Percentiles rank a stretch among this genome's conserved stretches.
phyloP scores from a whole-genome alignment of 768 basidiomycete species.

The Pisolithus orientalis region DNA sequence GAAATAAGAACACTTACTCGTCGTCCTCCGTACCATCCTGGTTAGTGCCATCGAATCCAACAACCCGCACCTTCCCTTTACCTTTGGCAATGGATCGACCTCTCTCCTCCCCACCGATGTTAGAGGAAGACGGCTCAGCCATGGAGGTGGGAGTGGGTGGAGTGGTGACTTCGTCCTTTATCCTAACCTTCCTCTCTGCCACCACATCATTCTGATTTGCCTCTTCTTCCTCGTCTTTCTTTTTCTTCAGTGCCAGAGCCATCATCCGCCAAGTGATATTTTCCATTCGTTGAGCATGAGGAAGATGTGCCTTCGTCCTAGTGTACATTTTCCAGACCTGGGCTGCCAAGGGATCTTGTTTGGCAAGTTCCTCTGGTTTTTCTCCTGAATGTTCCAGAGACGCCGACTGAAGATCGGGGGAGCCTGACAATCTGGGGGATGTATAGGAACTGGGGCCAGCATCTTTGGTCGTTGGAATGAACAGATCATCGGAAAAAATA shows the following conservation, averaged over 20 bases:
- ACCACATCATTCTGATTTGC: slow-evolving; percentile 5
- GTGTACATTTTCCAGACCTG: slow-evolving; percentile 98
- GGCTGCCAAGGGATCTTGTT: slow-evolving; percentile 86
- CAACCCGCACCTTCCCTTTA: slow-evolving; percentile 68
- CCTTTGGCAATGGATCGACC: slow-evolving; percentile 78
- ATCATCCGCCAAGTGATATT: slow-evolving; percentile 99
- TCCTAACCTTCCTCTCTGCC: slow-evolving; percentile 6
- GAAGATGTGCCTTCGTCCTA: slow-evolving; percentile 80
- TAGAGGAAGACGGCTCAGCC: slow-evolving; percentile 1
- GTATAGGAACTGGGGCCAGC: slow-evolving; percentile 48
- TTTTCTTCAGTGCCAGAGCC: slow-evolving; percentile 89
- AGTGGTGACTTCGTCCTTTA: slow-evolving; percentile 17
- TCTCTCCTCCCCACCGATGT: slow-evolving; percentile 41
- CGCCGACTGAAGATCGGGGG: slow-evolving; percentile 54
- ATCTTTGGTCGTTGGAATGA: slow-evolving; percentile 27
- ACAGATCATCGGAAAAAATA: slow-evolving; percentile 67
- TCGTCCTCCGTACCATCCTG: slow-evolving; percentile 67
- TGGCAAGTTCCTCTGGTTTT: slow-evolving; percentile 63
- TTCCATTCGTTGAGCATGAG: slow-evolving; percentile 94
- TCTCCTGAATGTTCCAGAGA: slow-evolving; percentile 36
- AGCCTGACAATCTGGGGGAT: slow-evolving; percentile 61
- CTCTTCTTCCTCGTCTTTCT: slow-evolving; percentile 65
- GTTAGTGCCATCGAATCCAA: slow-evolving; percentile 74
- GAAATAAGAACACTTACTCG: slow-evolving; percentile 50
- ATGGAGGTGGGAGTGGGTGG: slow-evolving; percentile 4